Evolutionary conservation across 306 rosid species (phyloP).

Genomic region (Cucurbita maxima): DNA sequence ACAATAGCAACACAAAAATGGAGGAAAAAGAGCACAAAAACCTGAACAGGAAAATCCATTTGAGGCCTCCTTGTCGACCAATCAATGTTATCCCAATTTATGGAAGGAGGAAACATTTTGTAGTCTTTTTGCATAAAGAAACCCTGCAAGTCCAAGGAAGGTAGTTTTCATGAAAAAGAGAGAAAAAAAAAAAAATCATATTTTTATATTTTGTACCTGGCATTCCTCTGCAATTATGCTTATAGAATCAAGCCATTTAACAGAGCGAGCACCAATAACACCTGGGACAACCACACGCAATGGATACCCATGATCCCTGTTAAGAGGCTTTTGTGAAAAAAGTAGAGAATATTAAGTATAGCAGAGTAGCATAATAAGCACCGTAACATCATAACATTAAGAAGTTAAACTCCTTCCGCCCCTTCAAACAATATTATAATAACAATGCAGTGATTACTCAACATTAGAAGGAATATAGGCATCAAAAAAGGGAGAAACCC

Average conservation of each 20-base stretch:
- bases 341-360: constrained; percentile 5
- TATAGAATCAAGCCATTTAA: constrained; percentile 83
- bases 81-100: constrained; percentile 80
- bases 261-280: constrained; percentile 96
- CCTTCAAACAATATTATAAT: background rate
- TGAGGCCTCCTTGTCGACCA: constrained; percentile 85
- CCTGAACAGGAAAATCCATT: constrained; percentile 99
- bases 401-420: background rate
- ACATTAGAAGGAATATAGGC: background rate
- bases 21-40: constrained; percentile 6
- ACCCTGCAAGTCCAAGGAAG: constrained; percentile 34
- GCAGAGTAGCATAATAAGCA: background rate
- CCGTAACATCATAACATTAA: background rate
- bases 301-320: constrained; percentile 95
- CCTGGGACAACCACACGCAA: constrained; percentile 85
- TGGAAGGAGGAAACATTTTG: constrained; percentile 90
- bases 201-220: constrained; percentile 44
- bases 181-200: background rate
- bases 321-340: constrained; percentile 38
- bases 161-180: background rate
- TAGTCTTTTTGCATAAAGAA: constrained; percentile 98
- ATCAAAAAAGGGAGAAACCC: background rate
- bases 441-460: background rate
- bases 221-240: constrained; percentile 56
- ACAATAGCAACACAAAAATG: background rate